phyloP scores from a whole-genome alignment of 441 rosid genomes.

The Monsonia emarginata region DNA sequence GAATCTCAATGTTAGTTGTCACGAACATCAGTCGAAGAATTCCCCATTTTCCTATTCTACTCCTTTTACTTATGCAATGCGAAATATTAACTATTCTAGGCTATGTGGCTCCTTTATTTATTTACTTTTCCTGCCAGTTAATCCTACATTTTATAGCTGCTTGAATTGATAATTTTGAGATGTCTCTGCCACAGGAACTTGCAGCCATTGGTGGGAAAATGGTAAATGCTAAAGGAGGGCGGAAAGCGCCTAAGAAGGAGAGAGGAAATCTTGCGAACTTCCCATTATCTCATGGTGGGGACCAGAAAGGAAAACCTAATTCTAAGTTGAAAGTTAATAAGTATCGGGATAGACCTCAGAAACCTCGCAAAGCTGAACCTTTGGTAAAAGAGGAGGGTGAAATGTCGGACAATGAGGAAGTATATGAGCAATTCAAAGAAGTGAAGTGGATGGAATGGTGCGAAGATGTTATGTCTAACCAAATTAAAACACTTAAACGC shows the following conservation, averaged over 20 bases:
- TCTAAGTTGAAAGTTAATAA: slow-evolving; percentile 27
- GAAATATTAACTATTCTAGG: background rate
- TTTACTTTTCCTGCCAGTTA: background rate
- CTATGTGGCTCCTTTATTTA: background rate
- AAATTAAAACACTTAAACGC: slow-evolving; percentile 71
- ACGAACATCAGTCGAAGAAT: background rate
- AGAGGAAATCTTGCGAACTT: slow-evolving; percentile 37
- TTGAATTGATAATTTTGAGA: slow-evolving; percentile 9
- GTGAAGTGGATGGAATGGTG: slow-evolving; percentile 99
- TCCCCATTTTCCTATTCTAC: background rate
- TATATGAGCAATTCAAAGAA: slow-evolving; percentile 89
- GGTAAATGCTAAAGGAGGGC: slow-evolving; percentile 48
- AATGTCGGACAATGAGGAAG: slow-evolving; percentile 90
- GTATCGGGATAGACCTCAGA: slow-evolving; percentile 45
- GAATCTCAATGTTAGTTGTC: background rate
- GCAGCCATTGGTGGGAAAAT: slow-evolving; percentile 65
- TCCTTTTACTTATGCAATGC: background rate
- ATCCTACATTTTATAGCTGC: slow-evolving; percentile 2
- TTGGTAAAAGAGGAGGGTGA: slow-evolving; percentile 95
- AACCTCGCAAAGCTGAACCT: slow-evolving; percentile 53
- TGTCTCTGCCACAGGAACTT: slow-evolving; percentile 49
- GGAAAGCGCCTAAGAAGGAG: slow-evolving; percentile 62
- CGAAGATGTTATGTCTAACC: slow-evolving; percentile 75
- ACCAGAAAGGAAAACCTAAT: slow-evolving; percentile 43
- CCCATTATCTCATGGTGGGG: slow-evolving; percentile 36